phyloP scores from a whole-genome alignment of 1,284 basidiomycete genomes.

The Sporisorium reilianum region DNA sequence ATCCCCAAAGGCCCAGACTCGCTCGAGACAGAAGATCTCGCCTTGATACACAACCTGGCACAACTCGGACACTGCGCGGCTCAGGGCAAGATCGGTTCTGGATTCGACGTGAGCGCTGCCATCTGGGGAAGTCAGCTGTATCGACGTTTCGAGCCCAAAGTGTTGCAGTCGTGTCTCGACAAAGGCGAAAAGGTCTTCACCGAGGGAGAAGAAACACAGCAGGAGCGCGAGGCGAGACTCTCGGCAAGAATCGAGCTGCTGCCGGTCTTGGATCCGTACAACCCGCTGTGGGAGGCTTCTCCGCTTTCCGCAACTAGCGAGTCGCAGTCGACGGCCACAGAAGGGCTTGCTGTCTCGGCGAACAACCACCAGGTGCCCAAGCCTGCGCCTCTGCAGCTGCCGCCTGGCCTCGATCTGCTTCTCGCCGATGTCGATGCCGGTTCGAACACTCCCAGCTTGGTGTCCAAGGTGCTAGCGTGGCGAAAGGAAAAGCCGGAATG shows the following conservation, averaged over 20 bases:
- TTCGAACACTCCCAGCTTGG: constrained; percentile 65
- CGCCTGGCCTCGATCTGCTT: constrained; percentile 60
- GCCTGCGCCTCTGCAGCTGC: constrained; percentile 63
- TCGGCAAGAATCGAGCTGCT: constrained; percentile 32
- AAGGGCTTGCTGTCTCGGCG: constrained; percentile 44
- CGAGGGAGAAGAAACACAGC: constrained; percentile 47
- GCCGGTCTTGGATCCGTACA: constrained; percentile 54
- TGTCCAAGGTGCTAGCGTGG: constrained; percentile 65
- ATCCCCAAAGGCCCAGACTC: constrained; percentile 19
- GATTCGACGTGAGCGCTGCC: constrained; percentile 95
- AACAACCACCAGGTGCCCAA: constrained; percentile 19
- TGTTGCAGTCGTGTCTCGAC: constrained; percentile 54
- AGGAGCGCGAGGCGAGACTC: constrained; percentile 18
- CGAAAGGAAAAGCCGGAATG: constrained; percentile 61
- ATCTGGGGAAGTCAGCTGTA: constrained; percentile 96
- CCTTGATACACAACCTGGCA: constrained; percentile 85
- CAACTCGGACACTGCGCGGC: constrained; percentile 96
- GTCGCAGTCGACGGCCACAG: constrained; percentile 55
- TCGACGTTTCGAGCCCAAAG: constrained; percentile 82
- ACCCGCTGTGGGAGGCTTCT: constrained; percentile 62
- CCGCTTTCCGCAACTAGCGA: constrained; percentile 24
- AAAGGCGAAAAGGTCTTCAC: constrained; percentile 45
- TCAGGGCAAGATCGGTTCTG: constrained; percentile 97
- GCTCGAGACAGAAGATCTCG: constrained; percentile 52
- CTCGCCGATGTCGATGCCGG: constrained; percentile 68